Evolutionary conservation across 495 filamentous ascomycete genomes (phyloP).

Genomic region (Penicillium dipodomyicola): DNA sequence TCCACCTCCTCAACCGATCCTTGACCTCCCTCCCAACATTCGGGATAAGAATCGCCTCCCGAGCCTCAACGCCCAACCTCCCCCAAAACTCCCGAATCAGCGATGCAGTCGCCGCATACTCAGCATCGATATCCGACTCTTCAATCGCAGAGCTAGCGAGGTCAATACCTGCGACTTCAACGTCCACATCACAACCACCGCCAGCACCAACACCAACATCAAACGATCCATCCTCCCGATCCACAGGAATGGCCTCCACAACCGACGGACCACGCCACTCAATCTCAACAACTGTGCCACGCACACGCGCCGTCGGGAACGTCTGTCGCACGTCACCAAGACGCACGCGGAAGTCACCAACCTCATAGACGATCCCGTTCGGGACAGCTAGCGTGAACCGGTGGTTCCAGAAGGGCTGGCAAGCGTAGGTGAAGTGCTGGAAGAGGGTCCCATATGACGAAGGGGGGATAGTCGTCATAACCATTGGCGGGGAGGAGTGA

Average conservation of each 20-base stretch:
- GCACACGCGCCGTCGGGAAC: slow-evolving; percentile 35
- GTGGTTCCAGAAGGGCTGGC: slow-evolving; percentile 47
- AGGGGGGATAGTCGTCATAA: slow-evolving; percentile 43
- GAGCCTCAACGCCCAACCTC: slow-evolving; percentile 32
- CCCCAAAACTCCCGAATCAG: slow-evolving; percentile 48
- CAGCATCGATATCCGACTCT: slow-evolving; percentile 43
- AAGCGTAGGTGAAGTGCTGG: slow-evolving; percentile 45
- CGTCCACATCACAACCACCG: background rate
- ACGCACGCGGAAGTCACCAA: slow-evolving; percentile 46
- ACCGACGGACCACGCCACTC: slow-evolving; percentile 46
- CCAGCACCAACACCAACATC: background rate
- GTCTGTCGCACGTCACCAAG: slow-evolving; percentile 47
- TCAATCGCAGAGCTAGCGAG: slow-evolving; percentile 32
- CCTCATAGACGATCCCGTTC: slow-evolving; percentile 42
- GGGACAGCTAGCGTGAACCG: slow-evolving; percentile 42
- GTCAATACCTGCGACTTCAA: slow-evolving; percentile 26
- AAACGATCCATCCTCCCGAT: slow-evolving; percentile 4
- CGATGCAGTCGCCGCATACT: slow-evolving; percentile 38
- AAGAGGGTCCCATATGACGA: slow-evolving; percentile 36
- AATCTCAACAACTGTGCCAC: slow-evolving; percentile 45
- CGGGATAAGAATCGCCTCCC: slow-evolving; percentile 44
- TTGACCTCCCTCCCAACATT: slow-evolving; percentile 44
- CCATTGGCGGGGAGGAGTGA: slow-evolving; percentile 27
- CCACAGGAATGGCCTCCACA: slow-evolving; percentile 27
- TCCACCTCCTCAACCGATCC: slow-evolving; percentile 27